These are phyloP conservation scores for Polygonum maritimum DNA, from an alignment of 148 eudicot species.

Conservation along the genomic window DNA sequence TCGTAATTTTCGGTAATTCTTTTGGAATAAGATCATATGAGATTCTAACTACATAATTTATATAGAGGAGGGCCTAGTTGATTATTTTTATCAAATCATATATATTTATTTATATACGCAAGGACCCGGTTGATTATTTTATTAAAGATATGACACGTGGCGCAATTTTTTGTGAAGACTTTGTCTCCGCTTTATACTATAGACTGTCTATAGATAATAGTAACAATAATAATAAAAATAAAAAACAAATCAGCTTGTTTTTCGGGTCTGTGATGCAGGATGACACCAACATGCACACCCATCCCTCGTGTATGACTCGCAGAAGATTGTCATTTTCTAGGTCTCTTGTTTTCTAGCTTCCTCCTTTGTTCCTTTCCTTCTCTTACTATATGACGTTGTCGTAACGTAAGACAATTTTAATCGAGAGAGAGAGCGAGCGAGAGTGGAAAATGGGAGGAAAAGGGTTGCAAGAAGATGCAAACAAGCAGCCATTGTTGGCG, in stretches of 20 bases:
- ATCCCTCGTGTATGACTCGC: background rate
- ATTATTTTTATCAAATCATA: too few relatives aligned
- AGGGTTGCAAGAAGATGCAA: constrained; percentile 16
- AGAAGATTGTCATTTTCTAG: background rate
- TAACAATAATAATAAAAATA: too few relatives aligned
- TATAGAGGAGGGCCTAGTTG: too few relatives aligned
- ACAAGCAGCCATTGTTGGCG: constrained; percentile 48
- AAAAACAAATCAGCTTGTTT: background rate
- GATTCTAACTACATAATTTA: too few relatives aligned
- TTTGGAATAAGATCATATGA: too few relatives aligned
- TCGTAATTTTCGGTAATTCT: too few relatives aligned
- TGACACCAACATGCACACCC: background rate
- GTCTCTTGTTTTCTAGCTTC: background rate
- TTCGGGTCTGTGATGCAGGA: background rate
- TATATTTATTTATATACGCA: too few relatives aligned
- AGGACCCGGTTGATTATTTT: too few relatives aligned
- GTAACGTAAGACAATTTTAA: background rate
- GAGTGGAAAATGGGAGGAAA: background rate
- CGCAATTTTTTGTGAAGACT: too few relatives aligned
- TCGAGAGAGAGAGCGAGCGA: background rate
- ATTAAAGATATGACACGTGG: too few relatives aligned
- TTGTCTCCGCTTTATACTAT: too few relatives aligned
- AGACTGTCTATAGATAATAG: too few relatives aligned
- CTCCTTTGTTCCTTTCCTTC: background rate
- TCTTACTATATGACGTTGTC: background rate